Evolutionary conservation across 1,139 yeast genomes (phyloP), one percentile per base, ranked within the genome.

Genomic region (Candida tunisiensis): DNA sequence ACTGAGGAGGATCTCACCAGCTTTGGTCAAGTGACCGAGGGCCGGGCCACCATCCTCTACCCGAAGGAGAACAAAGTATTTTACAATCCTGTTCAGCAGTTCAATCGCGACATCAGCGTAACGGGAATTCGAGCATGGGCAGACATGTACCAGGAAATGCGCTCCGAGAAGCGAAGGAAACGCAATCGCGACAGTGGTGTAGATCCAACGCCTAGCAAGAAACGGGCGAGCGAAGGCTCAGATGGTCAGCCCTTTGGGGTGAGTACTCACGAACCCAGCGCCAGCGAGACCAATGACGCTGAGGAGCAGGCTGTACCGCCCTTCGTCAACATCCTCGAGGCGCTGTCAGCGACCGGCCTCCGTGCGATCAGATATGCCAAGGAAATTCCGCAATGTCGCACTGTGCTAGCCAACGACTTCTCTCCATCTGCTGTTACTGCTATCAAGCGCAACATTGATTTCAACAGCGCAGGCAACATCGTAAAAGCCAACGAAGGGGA

Each of bases 31-130:
- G 70, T 77, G 25, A 65, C 62, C 19, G 96, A 85, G 50, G 96
- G 96, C 2, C 58, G 64, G 33, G 94, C 95, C 5, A 65, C 70
- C 17, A 72, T 85, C 30, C 58, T 82, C 26, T 75, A 77, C 33
- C 88, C 93, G 4, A 67, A 74, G 44, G 68, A 69, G 41, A 74
- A 74, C 34, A 74, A 74, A 40, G 98, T 88, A 8, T 88, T 88
- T 46, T 88, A 91, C 56, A 88, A 88, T 47, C 96, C 93, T 5
- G 79, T 88, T 34, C 99, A 88, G 52, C 96, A 85, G 51, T 88
- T 85, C 53, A 88, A 88, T 49, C 65, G 99, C 41, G 99, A 88
- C 48, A 55, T 88, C 29, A 78, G 93, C 35, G 75, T 80, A 5
- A 59, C 78, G 43, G 85, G 82, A 7, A 85, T 88, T 37, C 66